These are phyloP conservation scores for Cladosporium sp. DNA, from an alignment of 2,329 filamentous ascomycete genomes.

Conservation along the genomic window DNA sequence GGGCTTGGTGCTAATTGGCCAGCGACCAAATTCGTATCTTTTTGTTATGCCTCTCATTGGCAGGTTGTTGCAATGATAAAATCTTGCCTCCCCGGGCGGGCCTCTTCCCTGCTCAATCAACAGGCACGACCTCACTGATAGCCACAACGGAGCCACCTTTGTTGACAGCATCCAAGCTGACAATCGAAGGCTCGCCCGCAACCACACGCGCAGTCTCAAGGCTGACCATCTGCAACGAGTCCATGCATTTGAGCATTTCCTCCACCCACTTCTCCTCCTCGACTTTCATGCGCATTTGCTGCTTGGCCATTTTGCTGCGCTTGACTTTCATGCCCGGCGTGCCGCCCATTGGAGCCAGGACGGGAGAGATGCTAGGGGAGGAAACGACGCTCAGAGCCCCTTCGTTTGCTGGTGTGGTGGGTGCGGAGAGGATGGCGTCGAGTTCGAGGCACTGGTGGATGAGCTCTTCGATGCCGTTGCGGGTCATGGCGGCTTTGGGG, in stretches of 20 bases:
- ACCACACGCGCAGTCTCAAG: constrained; percentile 8
- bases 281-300: constrained; percentile 40
- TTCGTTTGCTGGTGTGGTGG: constrained; percentile 19
- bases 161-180: constrained; percentile 23
- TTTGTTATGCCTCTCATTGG: background rate
- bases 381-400: background rate
- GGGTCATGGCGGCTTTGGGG: constrained; percentile 40
- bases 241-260: constrained; percentile 38
- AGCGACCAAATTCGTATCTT: too few species aligned
- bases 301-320: constrained; percentile 42
- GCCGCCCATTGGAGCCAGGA: constrained; percentile 24
- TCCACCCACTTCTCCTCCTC: constrained; percentile 43
- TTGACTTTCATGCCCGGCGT: constrained; percentile 32
- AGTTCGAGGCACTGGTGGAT: constrained; percentile 44
- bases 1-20: too few species aligned
- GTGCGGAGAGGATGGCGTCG: constrained; percentile 29
- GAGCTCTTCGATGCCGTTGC: constrained; percentile 42
- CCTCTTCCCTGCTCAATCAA: constrained; percentile 2
- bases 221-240: constrained; percentile 23
- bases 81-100: background rate
- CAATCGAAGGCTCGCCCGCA: constrained; percentile 8
- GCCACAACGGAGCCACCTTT: constrained; percentile 19
- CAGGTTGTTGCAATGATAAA: background rate
- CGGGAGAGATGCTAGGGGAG: constrained; percentile 15
- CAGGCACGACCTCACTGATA: constrained; percentile 21